These are phyloP conservation scores for Penicillium paxilli DNA, from an alignment of 495 filamentous ascomycete genomes.

Conservation along the genomic window DNA sequence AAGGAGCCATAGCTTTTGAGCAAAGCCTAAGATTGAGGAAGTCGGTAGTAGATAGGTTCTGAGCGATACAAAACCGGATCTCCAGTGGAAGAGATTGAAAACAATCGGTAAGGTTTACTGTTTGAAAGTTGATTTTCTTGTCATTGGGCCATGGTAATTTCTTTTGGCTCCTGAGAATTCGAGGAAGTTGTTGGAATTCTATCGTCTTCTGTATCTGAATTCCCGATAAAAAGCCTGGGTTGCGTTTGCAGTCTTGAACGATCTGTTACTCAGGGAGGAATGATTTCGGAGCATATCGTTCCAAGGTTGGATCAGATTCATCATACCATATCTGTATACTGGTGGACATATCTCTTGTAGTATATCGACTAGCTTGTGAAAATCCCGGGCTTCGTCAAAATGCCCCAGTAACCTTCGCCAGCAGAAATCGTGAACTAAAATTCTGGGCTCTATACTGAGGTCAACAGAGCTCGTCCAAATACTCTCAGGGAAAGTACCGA, in stretches of 20 bases:
- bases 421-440: not conserved
- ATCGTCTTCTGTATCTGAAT: not conserved
- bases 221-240: not conserved
- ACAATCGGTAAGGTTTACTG: not conserved
- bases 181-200: too few species aligned
- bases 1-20: conserved; percentile 1
- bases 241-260: not conserved
- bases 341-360: not conserved
- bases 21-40: not conserved
- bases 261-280: not conserved
- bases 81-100: not conserved
- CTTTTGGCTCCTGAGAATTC: not conserved
- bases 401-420: not conserved
- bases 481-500: not conserved
- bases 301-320: too few species aligned
- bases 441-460: not conserved
- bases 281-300: not conserved
- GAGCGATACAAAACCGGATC: conserved; percentile 1
- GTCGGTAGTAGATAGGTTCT: not conserved
- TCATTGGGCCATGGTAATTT: not conserved
- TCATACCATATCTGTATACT: not conserved
- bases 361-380: not conserved
- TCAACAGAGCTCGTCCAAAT: not conserved
- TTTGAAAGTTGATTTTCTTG: not conserved
- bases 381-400: not conserved